Evolutionary conservation across 768 basidiomycete species (phyloP).

Genomic region (Lactarius indigo): DNA sequence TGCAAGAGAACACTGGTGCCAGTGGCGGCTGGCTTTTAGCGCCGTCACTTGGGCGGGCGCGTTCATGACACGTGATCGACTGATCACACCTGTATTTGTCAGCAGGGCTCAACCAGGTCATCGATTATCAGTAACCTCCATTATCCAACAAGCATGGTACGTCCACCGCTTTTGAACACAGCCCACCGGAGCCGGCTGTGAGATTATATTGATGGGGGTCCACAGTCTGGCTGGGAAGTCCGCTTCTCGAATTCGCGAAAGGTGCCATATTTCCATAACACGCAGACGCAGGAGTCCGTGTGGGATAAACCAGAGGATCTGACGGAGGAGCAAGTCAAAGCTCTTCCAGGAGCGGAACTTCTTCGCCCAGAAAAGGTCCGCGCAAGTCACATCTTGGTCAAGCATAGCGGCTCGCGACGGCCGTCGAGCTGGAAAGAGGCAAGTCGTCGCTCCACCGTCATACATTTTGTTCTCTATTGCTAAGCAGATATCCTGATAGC

Average conservation of each 20-base stretch:
- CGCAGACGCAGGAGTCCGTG: conserved; percentile 58
- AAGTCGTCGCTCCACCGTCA: conserved; percentile 26
- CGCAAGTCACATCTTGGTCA: conserved; percentile 94
- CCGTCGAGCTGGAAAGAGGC: conserved; percentile 87
- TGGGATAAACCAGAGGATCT: conserved; percentile 77
- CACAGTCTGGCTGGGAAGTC: conserved; percentile 65
- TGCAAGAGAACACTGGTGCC: background rate
- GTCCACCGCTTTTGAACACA: background rate
- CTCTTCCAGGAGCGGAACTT: conserved; percentile 67
- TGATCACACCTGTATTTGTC: background rate
- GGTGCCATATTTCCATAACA: conserved; percentile 88
- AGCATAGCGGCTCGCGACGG: conserved; percentile 77
- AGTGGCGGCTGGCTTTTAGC: background rate
- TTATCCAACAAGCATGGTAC: conserved; percentile 9
- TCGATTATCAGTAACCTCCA: background rate
- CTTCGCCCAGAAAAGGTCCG: conserved; percentile 62
- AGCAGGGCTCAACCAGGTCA: background rate
- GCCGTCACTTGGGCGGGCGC: background rate
- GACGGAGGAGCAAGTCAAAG: conserved; percentile 52
- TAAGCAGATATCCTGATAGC: conserved; percentile 35
- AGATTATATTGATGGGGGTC: background rate
- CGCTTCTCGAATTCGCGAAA: conserved; percentile 76
- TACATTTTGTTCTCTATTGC: background rate
- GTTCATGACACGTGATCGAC: conserved; percentile 2
- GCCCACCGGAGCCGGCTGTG: background rate